Evolutionary conservation across 2,329 filamentous ascomycete species (phyloP).

Genomic region (Exophiala phaeomuriformis): DNA sequence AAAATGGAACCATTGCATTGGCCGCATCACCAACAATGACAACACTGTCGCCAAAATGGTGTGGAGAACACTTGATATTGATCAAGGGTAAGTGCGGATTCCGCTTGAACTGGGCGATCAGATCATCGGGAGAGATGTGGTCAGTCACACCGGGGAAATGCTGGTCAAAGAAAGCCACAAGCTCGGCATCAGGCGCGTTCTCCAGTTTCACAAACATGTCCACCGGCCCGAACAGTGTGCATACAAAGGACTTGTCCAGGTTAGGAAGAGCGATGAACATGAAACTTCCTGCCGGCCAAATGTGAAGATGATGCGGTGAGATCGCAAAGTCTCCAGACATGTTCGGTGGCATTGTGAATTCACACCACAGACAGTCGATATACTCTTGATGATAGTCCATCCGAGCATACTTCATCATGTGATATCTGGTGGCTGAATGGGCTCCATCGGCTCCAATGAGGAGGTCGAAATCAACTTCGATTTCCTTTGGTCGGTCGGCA

Average conservation of each 20-base stretch:
- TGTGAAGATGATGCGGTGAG: constrained; percentile 88
- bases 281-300: constrained; percentile 87
- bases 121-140: constrained; percentile 53
- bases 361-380: constrained; percentile 95
- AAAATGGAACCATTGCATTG: constrained; percentile 97
- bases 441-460: constrained; percentile 93
- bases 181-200: constrained; percentile 44
- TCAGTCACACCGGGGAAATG: constrained; percentile 78
- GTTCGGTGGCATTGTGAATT: constrained; percentile 69
- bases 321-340: constrained; percentile 57
- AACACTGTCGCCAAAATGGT: constrained; percentile 68
- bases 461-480: constrained; percentile 81
- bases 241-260: constrained; percentile 88
- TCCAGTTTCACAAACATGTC: constrained; percentile 63
- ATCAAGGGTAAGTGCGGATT: constrained; percentile 92
- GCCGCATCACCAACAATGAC: constrained; percentile 91
- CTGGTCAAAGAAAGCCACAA: constrained; percentile 67
- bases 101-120: constrained; percentile 64
- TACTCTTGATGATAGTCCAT: constrained; percentile 93
- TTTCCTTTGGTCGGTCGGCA: constrained; percentile 52
- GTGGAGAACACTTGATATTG: constrained; percentile 83
- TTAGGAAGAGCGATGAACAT: constrained; percentile 98
- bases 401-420: constrained; percentile 89
- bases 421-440: constrained; percentile 82
- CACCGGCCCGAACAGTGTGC: constrained; percentile 81